Base-by-base conservation (phyloP, 1,139 yeast species). In the Yamadazyma dendronema region DNA sequence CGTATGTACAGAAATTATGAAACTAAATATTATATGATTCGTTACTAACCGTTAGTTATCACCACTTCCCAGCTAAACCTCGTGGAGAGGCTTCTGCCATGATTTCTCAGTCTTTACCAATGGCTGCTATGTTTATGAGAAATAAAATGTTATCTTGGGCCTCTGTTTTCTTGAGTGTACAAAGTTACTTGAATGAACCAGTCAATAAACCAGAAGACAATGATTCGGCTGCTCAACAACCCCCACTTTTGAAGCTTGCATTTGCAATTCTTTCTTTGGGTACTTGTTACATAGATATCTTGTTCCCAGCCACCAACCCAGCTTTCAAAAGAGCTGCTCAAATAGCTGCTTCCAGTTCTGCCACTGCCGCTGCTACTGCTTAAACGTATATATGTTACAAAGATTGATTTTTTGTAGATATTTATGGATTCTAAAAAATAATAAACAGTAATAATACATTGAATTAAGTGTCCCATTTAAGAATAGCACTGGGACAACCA, bases 111-210 rank as follows among this genome's bases (percentile, higher is more conserved):
- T 67, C 82, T 14, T 72, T 79, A 62, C 85, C 86, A 27, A 77
- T 80, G 83, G 81, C 82, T 7, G 84, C 85, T 31, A 78, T 80
- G 80, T 72, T 72, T 48, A 54, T 72, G 64, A 68, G 62, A 53
- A 74, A 74, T 53, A 75, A 72, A 50, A 59, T 77, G 56, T 63
- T 77, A 49, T 67, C 81, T n/a, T 77, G 82, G 82, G 62, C 78
- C 3, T 62, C 81, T 12, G 54, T 77, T 34, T 77, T 77, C 54
- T 63, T 77, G 36, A 66, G 81, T 8, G 47, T 77, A 19, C 81
- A 76, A 53, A 51, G 73, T 4, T 75, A 56, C 54, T 63, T 77
- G 51, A 73, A 54, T 40, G 74, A 76, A 54, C 80, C 83, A 33
- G 54, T 54, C 39, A 58, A 67, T 59, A 63, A 59, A 37, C 57